Evolutionary conservation across 2,329 filamentous ascomycete species (phyloP).

Genomic region (Alternaria sp.): DNA sequence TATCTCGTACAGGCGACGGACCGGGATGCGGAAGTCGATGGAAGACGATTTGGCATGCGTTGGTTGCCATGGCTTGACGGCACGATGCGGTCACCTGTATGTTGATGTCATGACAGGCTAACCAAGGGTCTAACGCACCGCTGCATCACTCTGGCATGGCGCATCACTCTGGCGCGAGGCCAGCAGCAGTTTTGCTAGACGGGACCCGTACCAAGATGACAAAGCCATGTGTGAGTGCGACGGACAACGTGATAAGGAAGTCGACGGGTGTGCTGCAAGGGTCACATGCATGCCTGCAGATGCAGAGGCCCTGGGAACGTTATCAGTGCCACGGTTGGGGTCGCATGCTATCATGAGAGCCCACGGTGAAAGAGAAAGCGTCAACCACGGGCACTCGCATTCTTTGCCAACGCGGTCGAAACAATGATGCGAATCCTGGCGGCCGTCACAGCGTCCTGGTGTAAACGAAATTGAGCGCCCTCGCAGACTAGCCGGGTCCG

Average conservation of each 20-base stretch:
- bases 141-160: constrained; percentile 15
- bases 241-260: constrained; percentile 1
- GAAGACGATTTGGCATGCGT: neutral
- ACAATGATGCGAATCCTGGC: constrained; percentile 9
- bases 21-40: constrained; percentile 1
- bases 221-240: neutral
- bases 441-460: constrained; percentile 13
- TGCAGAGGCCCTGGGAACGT: constrained; percentile 1
- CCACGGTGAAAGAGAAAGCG: neutral
- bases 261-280: constrained; percentile 3
- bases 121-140: constrained; percentile 17
- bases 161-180: constrained; percentile 15
- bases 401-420: neutral
- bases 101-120: constrained; percentile 32
- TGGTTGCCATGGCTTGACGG: neutral
- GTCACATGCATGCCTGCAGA: constrained; percentile 9
- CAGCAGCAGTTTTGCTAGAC: constrained; percentile 5
- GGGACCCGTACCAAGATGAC: neutral
- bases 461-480: constrained; percentile 28
- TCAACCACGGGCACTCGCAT: neutral
- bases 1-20: constrained; percentile 2
- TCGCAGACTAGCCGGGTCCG: constrained; percentile 8
- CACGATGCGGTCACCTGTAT: constrained; percentile 16
- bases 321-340: neutral
- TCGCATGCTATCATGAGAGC: neutral